Conservation (phyloP, 805 yeast genomes). For the Allodekkera sacchari region DNA sequence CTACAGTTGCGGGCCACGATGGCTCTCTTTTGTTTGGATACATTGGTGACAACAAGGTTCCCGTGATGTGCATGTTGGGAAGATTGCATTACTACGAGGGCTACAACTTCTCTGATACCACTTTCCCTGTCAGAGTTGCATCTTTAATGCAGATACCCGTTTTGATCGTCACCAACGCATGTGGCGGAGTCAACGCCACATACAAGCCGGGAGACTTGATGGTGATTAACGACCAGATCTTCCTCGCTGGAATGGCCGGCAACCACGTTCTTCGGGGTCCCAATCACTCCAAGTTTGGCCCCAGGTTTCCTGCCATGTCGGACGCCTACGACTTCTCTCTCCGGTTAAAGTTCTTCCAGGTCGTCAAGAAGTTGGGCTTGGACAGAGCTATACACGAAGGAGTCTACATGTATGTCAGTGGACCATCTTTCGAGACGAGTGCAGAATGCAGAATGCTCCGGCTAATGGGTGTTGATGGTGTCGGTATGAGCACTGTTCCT, state of each 20-base stretch:
- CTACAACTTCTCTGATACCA: constrained; percentile 69
- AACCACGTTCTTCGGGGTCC: constrained; percentile 83
- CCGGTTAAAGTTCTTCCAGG: constrained; percentile 50
- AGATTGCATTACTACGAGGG: constrained; percentile 92
- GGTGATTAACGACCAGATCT: constrained; percentile 85
- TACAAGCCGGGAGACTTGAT: constrained; percentile 82
- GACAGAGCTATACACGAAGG: constrained; percentile 77
- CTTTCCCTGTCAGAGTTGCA: constrained; percentile 78
- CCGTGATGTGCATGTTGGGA: constrained; percentile 91
- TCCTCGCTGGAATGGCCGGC: constrained; percentile 87
- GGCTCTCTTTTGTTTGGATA: constrained; percentile 76
- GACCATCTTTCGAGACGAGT: constrained; percentile 90
- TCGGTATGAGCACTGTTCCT: constrained; percentile 97
- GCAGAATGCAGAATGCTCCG: constrained; percentile 81
- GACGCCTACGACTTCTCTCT: constrained; percentile 81
- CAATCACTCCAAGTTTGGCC: constrained; percentile 71
- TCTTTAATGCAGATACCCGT: constrained; percentile 49
- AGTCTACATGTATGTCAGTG: constrained; percentile 73
- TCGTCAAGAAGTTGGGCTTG: constrained; percentile 37
- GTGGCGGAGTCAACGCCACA: constrained; percentile 72
- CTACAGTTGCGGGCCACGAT: constrained; percentile 88
- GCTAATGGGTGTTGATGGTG: constrained; percentile 80
- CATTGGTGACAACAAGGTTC: constrained; percentile 59
- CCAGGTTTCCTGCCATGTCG: constrained; percentile 78
- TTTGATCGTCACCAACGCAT: constrained; percentile 88